Conservation (phyloP, 2,329 filamentous ascomycete species). For the Aspergillus japonicus region DNA sequence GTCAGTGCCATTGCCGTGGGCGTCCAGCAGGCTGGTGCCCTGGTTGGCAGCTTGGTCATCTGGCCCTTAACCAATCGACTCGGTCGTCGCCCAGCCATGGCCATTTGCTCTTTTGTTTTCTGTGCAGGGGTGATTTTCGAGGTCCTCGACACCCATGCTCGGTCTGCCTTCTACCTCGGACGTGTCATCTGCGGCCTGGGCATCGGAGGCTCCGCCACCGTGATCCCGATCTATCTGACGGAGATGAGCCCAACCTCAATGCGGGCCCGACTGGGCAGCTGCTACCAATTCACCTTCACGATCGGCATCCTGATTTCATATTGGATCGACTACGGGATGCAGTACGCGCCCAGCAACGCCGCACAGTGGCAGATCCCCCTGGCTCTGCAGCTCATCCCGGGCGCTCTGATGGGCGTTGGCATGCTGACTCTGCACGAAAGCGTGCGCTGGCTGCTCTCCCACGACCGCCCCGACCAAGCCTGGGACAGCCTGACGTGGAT, state of each 20-base stretch:
- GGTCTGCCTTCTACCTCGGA: constrained; percentile 48
- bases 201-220: constrained; percentile 48
- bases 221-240: constrained; percentile 46
- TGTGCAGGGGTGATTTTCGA: constrained; percentile 48
- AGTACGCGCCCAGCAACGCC: constrained; percentile 27
- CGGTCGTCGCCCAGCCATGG: constrained; percentile 48
- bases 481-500: constrained; percentile 53
- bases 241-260: constrained; percentile 50
- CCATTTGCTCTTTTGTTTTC: constrained; percentile 49
- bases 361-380: constrained; percentile 59
- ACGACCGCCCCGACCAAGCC: constrained; percentile 47
- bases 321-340: constrained; percentile 53
- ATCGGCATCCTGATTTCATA: constrained; percentile 53
- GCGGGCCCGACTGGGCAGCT: constrained; percentile 50
- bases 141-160: constrained; percentile 47
- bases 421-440: constrained; percentile 52
- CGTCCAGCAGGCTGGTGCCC: constrained; percentile 54
- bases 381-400: constrained; percentile 52
- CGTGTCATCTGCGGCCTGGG: constrained; percentile 51
- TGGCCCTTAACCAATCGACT: constrained; percentile 49
- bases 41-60: constrained; percentile 52
- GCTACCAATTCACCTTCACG: constrained; percentile 54
- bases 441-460: constrained; percentile 51
- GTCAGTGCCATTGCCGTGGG: constrained; percentile 52
- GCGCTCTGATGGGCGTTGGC: constrained; percentile 49